Evolutionary conservation across 2,329 filamentous ascomycete species (phyloP), one percentile per base, ranked within the genome.

Genomic region (Phaeosphaeriaceae sp.): DNA sequence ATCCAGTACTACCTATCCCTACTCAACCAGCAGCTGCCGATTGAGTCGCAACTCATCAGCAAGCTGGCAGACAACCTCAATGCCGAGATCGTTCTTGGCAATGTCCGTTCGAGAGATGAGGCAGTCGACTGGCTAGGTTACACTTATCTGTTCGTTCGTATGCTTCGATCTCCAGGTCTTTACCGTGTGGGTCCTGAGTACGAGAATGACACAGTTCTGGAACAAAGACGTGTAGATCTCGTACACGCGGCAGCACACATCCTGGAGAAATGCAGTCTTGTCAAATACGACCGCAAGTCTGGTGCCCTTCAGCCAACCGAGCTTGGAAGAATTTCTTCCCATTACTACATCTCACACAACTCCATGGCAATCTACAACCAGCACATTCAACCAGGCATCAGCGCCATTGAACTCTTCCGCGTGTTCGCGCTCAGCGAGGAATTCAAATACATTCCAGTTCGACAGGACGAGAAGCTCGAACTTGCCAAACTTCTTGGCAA

Each of bases 121-220:
- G 95, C 91, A 67, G 95, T 99, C n/a, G 93, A 99, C 74, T 99
- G 95, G 95, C 86, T 99, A 33, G 94, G 95, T 13, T 99, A 99
- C 78, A 97, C 94, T 0, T 99, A 99, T 76, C 87, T 99, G 19
- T 99, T 97, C 73, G 92, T 99, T 54, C 91, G 95, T 50, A 99
- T 99, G 95, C 86, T 99, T 62, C 89, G 95, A 27, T 97, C 94
- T 2, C 95, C 95, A 36, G 94, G 92, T 0, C 82, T 99, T 13
- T 99, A 99, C 76, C 94, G 95, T 72, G 95, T 99, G 51, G 95
- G 95, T 4, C 89, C 93, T 11, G 96, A 99, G 70, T 99, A 98
- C 69, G 93, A 96, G 70, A 89, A 96, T 55, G 95, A 99, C 66
- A 91, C 91, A 50, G 90, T 91, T 1, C 81, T 99, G 36, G 94